Conservation (phyloP, 2,329 filamentous ascomycete species). For the Leptographium galeiforme region DNA sequence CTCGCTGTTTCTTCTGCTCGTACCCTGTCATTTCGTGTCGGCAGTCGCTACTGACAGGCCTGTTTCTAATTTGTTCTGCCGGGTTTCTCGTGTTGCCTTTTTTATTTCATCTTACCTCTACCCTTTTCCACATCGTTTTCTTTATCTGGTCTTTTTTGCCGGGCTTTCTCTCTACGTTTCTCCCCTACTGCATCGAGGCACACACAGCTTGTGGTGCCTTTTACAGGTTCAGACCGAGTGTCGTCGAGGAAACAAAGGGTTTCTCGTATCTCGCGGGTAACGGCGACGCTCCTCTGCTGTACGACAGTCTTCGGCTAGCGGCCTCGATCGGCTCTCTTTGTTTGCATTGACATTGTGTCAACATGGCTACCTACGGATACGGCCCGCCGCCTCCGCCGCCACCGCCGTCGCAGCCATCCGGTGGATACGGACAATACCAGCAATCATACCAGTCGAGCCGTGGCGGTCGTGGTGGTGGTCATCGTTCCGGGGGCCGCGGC, state of each 20-base stretch:
- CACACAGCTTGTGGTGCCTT: too few relatives aligned
- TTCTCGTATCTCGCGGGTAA: too few relatives aligned
- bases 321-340: not conserved
- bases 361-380: conserved; percentile 39
- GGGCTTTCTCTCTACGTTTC: not conserved
- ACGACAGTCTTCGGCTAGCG: not conserved
- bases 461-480: conserved; percentile 27
- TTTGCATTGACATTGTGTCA: not conserved
- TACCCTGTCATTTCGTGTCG: not conserved
- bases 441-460: conserved; percentile 21
- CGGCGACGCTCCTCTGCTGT: too few relatives aligned
- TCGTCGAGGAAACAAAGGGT: too few relatives aligned
- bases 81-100: not conserved
- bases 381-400: conserved; percentile 38
- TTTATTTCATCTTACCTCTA: too few relatives aligned
- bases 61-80: not conserved
- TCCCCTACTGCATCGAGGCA: too few relatives aligned
- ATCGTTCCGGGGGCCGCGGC: conserved; percentile 23
- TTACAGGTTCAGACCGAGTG: too few relatives aligned
- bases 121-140: not conserved
- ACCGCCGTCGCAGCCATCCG: conserved; percentile 17
- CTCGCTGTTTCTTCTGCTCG: not conserved
- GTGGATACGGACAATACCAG: conserved; percentile 26
- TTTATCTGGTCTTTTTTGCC: not conserved
- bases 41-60: not conserved